Evolutionary conservation across 164 flowering plant genomes (phyloP), one percentile per base, ranked within the genome.

Genomic region (Kalanchoe fedtschenkoi): DNA sequence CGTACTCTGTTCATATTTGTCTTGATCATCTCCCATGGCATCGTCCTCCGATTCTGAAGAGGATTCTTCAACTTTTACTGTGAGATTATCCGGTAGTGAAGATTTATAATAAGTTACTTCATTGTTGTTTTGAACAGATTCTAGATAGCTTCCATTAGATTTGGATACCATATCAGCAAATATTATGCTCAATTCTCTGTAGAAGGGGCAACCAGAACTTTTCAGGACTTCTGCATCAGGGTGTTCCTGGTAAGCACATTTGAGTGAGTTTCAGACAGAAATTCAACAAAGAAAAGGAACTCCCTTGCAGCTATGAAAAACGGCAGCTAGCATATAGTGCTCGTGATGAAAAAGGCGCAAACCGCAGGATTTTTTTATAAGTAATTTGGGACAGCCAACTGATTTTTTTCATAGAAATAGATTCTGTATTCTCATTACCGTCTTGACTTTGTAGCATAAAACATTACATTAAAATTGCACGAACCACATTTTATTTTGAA

Each of bases 11-110:
- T 61, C 71, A 56, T 21, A 17, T 56, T 75, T 67, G 8, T 65
- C 72, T 38, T 64, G 68, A 58, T 71, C 66, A n/a, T 70, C 72
- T 30, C 47, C 34, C 55, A 71, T 69, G 9, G 63, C 71, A 32
- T 34, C 39, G 33, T 58, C 29, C 19, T 37, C 61, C 8, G 61
- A 58, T n/a, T 32, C 61, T 17, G 61, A 58, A 34, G 41, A 58
- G 61, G 61, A 58, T 9, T 58, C 61, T 41, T 58, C 61, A 1
- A 33, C 28, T 24, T 33, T 22, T 16, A 37, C 38, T n/a, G 41
- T 58, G 41, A 58, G 41, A 9, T 34, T 33, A 7, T 58, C 61
- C 1, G 38, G 38, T 13, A 58, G 41, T n/a, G 30, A 5, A 30
- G 30, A 8, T 7, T 1, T 16, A 37, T 21, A 26, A 58, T 19